Evolutionary conservation across 768 basidiomycete species (phyloP), one percentile per base, ranked within the genome.

Genomic region (Sistotremastrum suecicum): DNA sequence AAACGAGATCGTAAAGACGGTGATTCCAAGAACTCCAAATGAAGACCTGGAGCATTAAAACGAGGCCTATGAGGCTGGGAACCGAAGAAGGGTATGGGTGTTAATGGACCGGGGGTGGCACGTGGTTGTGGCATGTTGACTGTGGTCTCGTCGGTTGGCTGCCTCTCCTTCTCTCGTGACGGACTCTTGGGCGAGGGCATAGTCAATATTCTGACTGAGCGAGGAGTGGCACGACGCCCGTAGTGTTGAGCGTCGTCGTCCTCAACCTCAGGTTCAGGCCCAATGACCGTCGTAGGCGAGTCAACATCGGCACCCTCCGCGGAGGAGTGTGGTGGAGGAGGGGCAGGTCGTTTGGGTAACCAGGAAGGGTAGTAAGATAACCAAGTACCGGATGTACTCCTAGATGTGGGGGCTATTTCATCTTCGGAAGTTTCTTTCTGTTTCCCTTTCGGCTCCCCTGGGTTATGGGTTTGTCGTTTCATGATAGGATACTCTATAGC

Each of bases 341-440:
- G 82, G 10, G 77, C 78, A 2, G 87, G 86, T 9, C 86, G 71
- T 48, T 67, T 75, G 11, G 86, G 86, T 1, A 89, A 76, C 86
- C 86, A 89, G 28, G 82, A 79, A 3, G 86, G 86, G 58, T 89
- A 89, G 9, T 78, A 6, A 61, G 58, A 10, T 61, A 60, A 43
- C 20, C 20, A 20, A 20, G 20, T 20, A 20, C 20, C 20, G 20
- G 20, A 20, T 20, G 20, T 20, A 20, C 20, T 20, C 20, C 20
- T 20, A 20, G 20, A 20, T 20, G 20, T 20, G 20, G 20, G 20
- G 20, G 20, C 20, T 20, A 20, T 20, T 20, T 20, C 20, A 20
- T 20, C 20, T 20, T 20, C 20, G 20, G 20, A 20, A 20, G 20
- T 20, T 20, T 20, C 20, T 20, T 20, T 20, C 20, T 20, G 20